Base-by-base conservation (phyloP, 768 basidiomycete species). In the Phallus indusiatus region DNA sequence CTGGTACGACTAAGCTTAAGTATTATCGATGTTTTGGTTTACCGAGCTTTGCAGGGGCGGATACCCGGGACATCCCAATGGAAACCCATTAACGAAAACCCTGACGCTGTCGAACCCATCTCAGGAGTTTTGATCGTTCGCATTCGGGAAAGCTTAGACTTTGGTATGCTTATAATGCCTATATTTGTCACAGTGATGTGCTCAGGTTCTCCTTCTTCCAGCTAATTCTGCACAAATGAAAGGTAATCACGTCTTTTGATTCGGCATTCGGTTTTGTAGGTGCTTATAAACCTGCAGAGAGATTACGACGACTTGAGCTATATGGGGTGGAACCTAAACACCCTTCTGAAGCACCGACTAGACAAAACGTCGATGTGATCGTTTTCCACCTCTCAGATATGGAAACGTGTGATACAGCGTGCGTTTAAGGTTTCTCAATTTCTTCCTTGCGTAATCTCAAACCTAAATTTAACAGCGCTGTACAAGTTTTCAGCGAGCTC, bases 181-280 rank as follows among this genome's bases (percentile, higher is more conserved):
- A 61, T 24, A 20, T 42, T 21, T 33, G n/a, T 2, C 54, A 28
- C 18, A 12, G 9, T 53, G 2, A n/a, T 16, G n/a, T 51, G 12
- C 35, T 24, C 47, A 22, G 54, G 61, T 35, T 6, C 33, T 35
- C 3, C 33, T 28, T 17, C 46, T 18, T 55, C 47, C 54, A 89
- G 94, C 95, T 12, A 99, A 99, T 68, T 94, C 94, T 20, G 89
- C 93, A 36, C 93, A 94, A 66, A 74, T 99, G 20, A 97, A 97
- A 76, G 94, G 87, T 83, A 64, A 35, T 68, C 55, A 21, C 33
- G 16, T 58, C 59, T 52, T 16, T 16, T 20, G 21, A 24, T 58
- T 48, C 36, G 16, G 53, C 18, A 55, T 56, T 21, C 12, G 35
- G 47, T 56, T 60, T 49, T 35, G 48, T 35, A 47, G 28, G 2